These are phyloP conservation scores for Triangularia verruculosa DNA, from an alignment of 2,329 filamentous ascomycete genomes.

Conservation along the genomic window DNA sequence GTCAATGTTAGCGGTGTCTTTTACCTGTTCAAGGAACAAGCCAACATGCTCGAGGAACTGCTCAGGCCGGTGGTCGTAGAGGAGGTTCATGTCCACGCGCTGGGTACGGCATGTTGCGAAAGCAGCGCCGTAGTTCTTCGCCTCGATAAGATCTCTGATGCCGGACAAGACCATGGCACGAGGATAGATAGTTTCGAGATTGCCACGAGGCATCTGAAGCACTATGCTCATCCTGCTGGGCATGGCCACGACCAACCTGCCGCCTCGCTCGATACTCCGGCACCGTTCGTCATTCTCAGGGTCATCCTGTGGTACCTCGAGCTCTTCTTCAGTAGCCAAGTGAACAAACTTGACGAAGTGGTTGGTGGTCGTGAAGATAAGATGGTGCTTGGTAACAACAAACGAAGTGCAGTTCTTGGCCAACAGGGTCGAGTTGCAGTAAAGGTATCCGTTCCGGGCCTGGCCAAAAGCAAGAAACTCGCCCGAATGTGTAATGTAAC, in stretches of 20 bases:
- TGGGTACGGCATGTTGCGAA: conserved; percentile 89
- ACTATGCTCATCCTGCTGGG: conserved; percentile 82
- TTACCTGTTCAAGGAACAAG: conserved; percentile 79
- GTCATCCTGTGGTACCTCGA: conserved; percentile 82
- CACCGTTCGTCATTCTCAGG: conserved; percentile 91
- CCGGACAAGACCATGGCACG: conserved; percentile 88
- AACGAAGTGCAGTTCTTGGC: conserved; percentile 93
- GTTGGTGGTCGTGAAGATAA: conserved; percentile 89
- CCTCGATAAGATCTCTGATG: conserved; percentile 76
- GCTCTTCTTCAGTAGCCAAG: conserved; percentile 63
- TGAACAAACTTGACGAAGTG: conserved; percentile 95
- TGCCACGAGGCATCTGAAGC: conserved; percentile 93
- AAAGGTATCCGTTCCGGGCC: conserved; percentile 73
- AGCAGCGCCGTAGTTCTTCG: conserved; percentile 76
- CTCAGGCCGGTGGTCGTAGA: conserved; percentile 86
- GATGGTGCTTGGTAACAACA: conserved; percentile 71
- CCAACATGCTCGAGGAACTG: conserved; percentile 77
- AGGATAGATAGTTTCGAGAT: conserved; percentile 91
- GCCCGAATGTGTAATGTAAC: conserved; percentile 43
- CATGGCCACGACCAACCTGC: conserved; percentile 81
- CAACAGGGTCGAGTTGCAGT: conserved; percentile 70
- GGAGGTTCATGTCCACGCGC: conserved; percentile 94
- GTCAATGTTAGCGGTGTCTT: conserved; percentile 79
- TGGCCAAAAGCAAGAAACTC: conserved; percentile 57
- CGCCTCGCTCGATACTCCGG: conserved; percentile 85